Evolutionary conservation across 192 early-diverging fungal genomes (phyloP).

Genomic region (Coemansia sp.): DNA sequence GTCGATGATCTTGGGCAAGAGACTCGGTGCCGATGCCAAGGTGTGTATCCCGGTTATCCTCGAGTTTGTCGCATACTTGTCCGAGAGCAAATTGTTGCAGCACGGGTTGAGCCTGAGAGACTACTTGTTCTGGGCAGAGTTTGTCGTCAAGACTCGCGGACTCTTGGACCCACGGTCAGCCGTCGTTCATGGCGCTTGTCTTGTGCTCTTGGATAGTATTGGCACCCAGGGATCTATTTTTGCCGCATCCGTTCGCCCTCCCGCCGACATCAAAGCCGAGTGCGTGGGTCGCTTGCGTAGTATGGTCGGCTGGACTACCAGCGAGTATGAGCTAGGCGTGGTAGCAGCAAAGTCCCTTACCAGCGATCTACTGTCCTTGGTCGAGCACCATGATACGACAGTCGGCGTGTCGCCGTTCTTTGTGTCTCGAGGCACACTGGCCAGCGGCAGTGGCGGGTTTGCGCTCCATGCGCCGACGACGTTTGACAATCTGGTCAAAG

Average conservation of each 20-base stretch:
- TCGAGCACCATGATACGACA: slow-evolving; percentile 6
- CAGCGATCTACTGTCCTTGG: neutral
- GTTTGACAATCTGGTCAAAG: slow-evolving; percentile 77
- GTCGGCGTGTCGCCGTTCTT: slow-evolving; percentile 86
- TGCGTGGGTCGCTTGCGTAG: slow-evolving; percentile 53
- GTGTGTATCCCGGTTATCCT: slow-evolving; percentile 67
- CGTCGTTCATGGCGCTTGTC: slow-evolving; percentile 87
- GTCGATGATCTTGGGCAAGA: slow-evolving; percentile 62
- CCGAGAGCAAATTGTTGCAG: slow-evolving; percentile 20
- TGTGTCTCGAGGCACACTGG: slow-evolving; percentile 55
- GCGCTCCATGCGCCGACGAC: slow-evolving; percentile 92
- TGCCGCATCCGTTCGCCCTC: slow-evolving; percentile 9
- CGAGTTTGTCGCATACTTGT: slow-evolving; percentile 82
- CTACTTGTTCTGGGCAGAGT: slow-evolving; percentile 90
- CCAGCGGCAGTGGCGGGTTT: slow-evolving; percentile 65
- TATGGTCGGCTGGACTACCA: slow-evolving; percentile 32
- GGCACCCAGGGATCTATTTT: slow-evolving; percentile 72
- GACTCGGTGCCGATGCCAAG: slow-evolving; percentile 46
- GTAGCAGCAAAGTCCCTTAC: slow-evolving; percentile 13
- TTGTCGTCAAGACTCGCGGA: slow-evolving; percentile 64
- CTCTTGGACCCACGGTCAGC: slow-evolving; percentile 56
- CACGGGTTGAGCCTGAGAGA: slow-evolving; percentile 81
- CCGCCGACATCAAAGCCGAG: slow-evolving; percentile 34
- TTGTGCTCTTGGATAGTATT: slow-evolving; percentile 90
- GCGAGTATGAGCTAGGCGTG: slow-evolving; percentile 31